Base-by-base conservation (phyloP, 345 rosid species). In the Arabis alpina region DNA sequence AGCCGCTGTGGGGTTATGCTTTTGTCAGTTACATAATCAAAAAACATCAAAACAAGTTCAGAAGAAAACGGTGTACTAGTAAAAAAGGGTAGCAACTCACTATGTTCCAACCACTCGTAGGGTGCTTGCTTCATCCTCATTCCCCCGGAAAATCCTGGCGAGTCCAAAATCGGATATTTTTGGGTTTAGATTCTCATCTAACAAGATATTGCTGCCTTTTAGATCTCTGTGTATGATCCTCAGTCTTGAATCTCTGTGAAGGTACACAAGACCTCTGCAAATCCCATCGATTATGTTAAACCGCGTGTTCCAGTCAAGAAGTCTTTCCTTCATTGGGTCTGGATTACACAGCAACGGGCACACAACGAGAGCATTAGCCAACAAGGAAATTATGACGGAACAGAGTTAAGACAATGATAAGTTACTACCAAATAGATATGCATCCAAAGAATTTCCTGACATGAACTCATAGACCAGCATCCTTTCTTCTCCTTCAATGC, bases 391-490 rank as follows among this genome's bases (percentile, higher is more conserved):
- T 44, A 34, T 0, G 0, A 30, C 10, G 27, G 52, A 50, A 30
- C 71, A 57, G 8, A 8, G 36, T 15, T 47, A 39, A 30, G 7
- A 14, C 37, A 53, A 14, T 13, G 54, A 10, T 58, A 12, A 56
- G 5, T 64, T 55, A 23, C n/a, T 53, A 82, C 85, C 78, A 51
- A 72, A 79, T 4, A 82, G 51, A 54, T 58, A 71, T 8, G 73
- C 47, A 50, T 82, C 85, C 60, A 82, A 40, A 68, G 74, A 74
- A 28, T 62, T 54, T 34, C 67, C 40, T 7, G 73, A 76, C 79
- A 82, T 72, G 58, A 75, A 86, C 36, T 88, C 89, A 27, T 88
- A 88, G 13, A 84, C 76, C 47, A 86, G 24, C 71, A 85, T 82
- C 76, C 74, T 79, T 23, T 88, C 91, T 14, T 81, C 87, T 36